Conservation (phyloP, 1,284 basidiomycete species). For the Serendipita sp. region DNA sequence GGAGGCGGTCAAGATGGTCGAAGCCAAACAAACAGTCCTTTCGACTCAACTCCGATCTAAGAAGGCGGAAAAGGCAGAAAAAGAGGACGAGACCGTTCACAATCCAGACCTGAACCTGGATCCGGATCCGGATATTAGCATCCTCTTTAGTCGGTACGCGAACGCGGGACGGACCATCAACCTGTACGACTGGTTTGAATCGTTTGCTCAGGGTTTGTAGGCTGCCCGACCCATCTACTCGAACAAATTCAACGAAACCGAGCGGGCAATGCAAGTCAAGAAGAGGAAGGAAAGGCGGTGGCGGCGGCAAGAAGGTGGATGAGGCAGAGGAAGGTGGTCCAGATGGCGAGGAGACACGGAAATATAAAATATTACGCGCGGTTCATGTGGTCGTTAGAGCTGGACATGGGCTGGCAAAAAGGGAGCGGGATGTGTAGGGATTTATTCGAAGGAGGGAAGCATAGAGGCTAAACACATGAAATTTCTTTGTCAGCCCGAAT, state of each 20-base stretch:
- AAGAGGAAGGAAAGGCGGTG: neutral
- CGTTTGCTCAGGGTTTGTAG: constrained; percentile 10
- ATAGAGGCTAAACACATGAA: too few species aligned
- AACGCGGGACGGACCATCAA: constrained; percentile 13
- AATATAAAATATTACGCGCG: neutral
- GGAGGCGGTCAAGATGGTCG: neutral
- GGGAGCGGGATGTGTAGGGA: constrained; percentile 1
- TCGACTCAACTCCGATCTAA: neutral
- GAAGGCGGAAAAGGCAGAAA: neutral
- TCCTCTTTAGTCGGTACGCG: constrained; percentile 12
- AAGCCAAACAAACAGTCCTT: neutral
- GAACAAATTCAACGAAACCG: neutral
- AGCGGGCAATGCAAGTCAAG: neutral
- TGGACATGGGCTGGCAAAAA: constrained; percentile 10
- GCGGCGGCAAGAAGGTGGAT: neutral
- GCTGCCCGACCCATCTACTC: neutral
- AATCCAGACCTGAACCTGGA: neutral
- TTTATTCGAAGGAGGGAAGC: too few species aligned
- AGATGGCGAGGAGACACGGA: too few species aligned
- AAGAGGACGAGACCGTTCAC: neutral
- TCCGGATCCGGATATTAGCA: constrained; percentile 11
- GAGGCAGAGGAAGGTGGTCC: too few species aligned
- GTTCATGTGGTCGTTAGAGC: constrained; percentile 12
- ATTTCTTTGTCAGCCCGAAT: too few species aligned
- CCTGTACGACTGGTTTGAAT: constrained; percentile 14